Conservation (phyloP, 495 filamentous ascomycete genomes). For the Lophium mytilinum region DNA sequence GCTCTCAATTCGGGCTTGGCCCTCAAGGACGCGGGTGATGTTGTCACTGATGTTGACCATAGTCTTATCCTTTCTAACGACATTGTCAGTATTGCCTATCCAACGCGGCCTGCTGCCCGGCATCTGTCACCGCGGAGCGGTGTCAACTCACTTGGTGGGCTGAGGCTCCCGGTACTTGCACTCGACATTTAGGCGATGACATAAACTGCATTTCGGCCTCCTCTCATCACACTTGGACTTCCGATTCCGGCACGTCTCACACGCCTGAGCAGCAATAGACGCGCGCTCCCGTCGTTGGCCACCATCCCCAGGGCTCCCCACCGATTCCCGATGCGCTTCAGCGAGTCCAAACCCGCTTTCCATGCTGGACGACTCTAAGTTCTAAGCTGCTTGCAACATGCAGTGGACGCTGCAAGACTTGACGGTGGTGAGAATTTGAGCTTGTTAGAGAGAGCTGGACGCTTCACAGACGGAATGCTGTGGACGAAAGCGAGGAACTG, state of each 20-base stretch:
- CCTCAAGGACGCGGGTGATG: neutral
- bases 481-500: neutral
- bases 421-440: neutral
- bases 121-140: neutral
- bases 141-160: constrained; percentile 51
- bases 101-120: neutral
- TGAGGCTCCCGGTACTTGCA: constrained; percentile 54
- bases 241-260: constrained; percentile 30
- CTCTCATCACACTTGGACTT: constrained; percentile 33
- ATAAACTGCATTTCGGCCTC: constrained; percentile 30
- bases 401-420: neutral
- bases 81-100: neutral
- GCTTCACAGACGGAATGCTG: neutral
- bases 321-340: neutral
- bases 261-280: constrained; percentile 32
- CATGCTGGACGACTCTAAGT: neutral
- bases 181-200: constrained; percentile 41
- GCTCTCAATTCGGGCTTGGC: neutral
- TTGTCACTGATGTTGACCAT: constrained; percentile 45
- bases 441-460: neutral
- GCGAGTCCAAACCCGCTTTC: neutral
- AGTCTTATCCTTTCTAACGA: constrained; percentile 48
- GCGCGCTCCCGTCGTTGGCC: constrained; percentile 26
- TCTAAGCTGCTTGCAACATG: neutral
- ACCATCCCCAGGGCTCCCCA: constrained; percentile 3